Evolutionary conservation across 139 green algal species (phyloP).

Genomic region (Spirogloea muscicola): DNA sequence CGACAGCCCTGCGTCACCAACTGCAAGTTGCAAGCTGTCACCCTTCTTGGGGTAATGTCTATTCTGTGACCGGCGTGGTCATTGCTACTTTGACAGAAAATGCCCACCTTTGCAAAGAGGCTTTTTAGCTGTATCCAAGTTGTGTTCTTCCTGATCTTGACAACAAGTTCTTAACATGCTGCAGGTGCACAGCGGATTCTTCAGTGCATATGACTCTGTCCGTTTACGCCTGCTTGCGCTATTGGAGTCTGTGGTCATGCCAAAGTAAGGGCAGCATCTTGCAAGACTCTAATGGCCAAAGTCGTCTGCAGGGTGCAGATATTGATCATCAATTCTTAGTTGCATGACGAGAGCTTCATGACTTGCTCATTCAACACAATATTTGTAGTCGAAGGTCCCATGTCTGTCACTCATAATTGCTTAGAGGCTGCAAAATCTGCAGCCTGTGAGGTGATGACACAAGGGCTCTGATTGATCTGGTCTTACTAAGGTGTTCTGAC

Average conservation of each 20-base stretch:
- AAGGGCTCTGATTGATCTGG: background rate
- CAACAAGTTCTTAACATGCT: too few relatives aligned
- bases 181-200: constrained; percentile 29
- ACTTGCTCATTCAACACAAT: background rate
- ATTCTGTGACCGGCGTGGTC: too few relatives aligned
- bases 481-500: background rate
- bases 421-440: background rate
- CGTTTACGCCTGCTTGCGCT: constrained; percentile 2
- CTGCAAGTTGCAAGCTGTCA: too few relatives aligned
- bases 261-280: background rate
- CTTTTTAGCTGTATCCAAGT: too few relatives aligned
- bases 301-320: background rate
- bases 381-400: constrained; percentile 2
- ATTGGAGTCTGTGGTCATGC: background rate
- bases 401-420: constrained; percentile 1
- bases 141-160: too few relatives aligned
- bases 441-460: background rate
- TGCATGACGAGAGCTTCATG: background rate
- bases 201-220: constrained; percentile 30
- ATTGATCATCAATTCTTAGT: background rate
- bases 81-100: too few relatives aligned
- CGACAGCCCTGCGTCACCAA: too few relatives aligned
- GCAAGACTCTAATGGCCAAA: background rate
- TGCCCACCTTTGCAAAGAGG: too few relatives aligned
- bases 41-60: too few relatives aligned